A percentile compares a stretch with the other conserved stretches of the same genome.
These are phyloP conservation scores for Phytopythium helicoides DNA, from an alignment of 352 stramenopile genomes.

Conservation along the genomic window DNA sequence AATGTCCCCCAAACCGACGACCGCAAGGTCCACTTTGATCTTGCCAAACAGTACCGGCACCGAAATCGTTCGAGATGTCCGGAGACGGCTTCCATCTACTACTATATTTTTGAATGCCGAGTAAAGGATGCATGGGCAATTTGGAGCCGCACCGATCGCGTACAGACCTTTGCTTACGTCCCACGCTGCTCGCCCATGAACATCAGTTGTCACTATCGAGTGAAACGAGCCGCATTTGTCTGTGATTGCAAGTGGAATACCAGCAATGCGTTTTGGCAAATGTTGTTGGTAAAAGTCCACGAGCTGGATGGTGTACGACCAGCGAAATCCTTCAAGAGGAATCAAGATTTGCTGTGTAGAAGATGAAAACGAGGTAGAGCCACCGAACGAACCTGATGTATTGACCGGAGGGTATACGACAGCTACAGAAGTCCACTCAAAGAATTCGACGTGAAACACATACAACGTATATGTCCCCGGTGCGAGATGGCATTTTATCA, in stretches of 20 bases:
- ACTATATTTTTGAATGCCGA: conserved; percentile 67
- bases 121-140: conserved; percentile 64
- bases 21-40: conserved; percentile 30
- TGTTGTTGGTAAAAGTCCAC: conserved; percentile 71
- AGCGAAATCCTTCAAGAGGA: conserved; percentile 55
- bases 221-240: conserved; percentile 55
- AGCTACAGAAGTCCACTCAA: conserved; percentile 64
- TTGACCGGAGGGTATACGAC: conserved; percentile 55
- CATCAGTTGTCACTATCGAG: conserved; percentile 38
- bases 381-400: conserved; percentile 33
- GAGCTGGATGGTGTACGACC: conserved; percentile 58
- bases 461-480: conserved; percentile 69
- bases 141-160: conserved; percentile 40
- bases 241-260: conserved; percentile 50
- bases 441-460: conserved; percentile 68
- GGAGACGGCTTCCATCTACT: conserved; percentile 57
- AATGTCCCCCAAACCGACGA: not conserved
- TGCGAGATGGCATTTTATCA: conserved; percentile 32
- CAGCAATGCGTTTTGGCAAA: conserved; percentile 26
- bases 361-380: conserved; percentile 16
- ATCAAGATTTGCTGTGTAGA: conserved; percentile 51
- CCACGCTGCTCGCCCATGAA: conserved; percentile 41
- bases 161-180: conserved; percentile 63
- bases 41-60: conserved; percentile 63
- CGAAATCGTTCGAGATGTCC: conserved; percentile 38